Evolutionary conservation across 2,329 filamentous ascomycete species (phyloP).

Genomic region (Aspergillus puulaauensis): DNA sequence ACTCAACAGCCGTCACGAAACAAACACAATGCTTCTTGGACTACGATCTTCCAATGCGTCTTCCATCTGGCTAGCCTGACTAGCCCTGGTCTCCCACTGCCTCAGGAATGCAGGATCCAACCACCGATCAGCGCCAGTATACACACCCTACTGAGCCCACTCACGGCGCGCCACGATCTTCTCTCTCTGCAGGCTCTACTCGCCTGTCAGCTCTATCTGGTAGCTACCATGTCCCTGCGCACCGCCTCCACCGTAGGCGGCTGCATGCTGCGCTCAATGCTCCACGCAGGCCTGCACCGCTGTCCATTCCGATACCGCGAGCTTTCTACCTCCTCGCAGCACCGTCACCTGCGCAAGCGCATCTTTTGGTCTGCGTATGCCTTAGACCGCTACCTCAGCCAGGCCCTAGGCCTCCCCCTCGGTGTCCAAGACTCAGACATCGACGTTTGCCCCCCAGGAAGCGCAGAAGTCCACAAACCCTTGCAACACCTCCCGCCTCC

Average conservation of each 20-base stretch:
- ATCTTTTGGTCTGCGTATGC: conserved; percentile 46
- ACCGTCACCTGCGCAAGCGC: conserved; percentile 42
- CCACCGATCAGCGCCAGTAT: conserved; percentile 35
- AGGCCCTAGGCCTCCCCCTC: conserved; percentile 40
- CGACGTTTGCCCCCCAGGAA: conserved; percentile 48
- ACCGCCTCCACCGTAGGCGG: conserved; percentile 52
- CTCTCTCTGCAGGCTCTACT: conserved; percentile 51
- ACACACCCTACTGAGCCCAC: conserved; percentile 34
- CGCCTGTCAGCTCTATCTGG: conserved; percentile 50
- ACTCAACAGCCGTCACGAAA: conserved; percentile 6
- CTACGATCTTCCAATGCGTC: conserved; percentile 50
- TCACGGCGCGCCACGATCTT: conserved; percentile 46
- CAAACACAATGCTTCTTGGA: conserved; percentile 30
- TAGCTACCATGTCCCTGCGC: conserved; percentile 50
- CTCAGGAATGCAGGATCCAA: conserved; percentile 37
- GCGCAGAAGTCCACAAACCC: conserved; percentile 40
- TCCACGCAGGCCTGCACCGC: conserved; percentile 52
- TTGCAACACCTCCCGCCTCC: conserved; percentile 6
- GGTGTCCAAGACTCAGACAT: conserved; percentile 45
- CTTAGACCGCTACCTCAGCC: conserved; percentile 42
- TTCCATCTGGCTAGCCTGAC: conserved; percentile 48
- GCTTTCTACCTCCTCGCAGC: conserved; percentile 36
- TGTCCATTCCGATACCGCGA: conserved; percentile 53
- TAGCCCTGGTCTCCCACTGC: conserved; percentile 33
- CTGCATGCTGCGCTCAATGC: conserved; percentile 47